Base-by-base conservation (phyloP, 495 filamentous ascomycete genomes). In the Podospora anserina region DNA sequence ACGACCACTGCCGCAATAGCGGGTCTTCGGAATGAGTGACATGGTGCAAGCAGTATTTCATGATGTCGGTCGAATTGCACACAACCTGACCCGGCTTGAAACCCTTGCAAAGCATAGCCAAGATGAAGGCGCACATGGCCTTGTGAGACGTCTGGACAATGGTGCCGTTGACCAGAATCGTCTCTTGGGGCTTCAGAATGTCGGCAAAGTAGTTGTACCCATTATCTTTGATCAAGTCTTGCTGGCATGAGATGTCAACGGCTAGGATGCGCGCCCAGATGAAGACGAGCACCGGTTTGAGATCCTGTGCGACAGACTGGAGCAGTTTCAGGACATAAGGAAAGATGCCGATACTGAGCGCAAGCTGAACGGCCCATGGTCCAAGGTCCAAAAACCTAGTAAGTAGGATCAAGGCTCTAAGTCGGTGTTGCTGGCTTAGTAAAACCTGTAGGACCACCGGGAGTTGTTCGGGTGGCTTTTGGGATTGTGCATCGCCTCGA, bases 281-380 rank as follows among this genome's bases (percentile, higher is more conserved):
- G 79, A 98, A 99, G 20, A 99, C 93, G 94, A 99, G 97, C 28
- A 97, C 94, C 0, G 95, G 94, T 74, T 98, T 98, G 62, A 99
- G 81, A 76, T 99, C 95, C 60, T 92, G 86, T 0, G 95, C 95
- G 60, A 94, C 93, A 7, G 96, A 98, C 74, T 98, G 96, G 27
- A 99, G 83, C 49, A 99, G 83, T 76, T 98, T 98, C 19, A 98
- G 83, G 6, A 99, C 95, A 71, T 99, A 99, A 0, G 95, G 95
- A 78, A 99, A 99, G 61, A 99, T 99, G 32, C 95, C 95, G 68
- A 99, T 99, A 74, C 92, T 96, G 23, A 99, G 81, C 6, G 95
- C 95, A 59, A 98, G 85, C 76, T 97, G 94, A 26, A 99, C 95
- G 39, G 95, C 96, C 95, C 95, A 99, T 5, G 95, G 95, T 0